phyloP scores from a whole-genome alignment of 495 filamentous ascomycete genomes.

The Baudoinia panamericana region DNA sequence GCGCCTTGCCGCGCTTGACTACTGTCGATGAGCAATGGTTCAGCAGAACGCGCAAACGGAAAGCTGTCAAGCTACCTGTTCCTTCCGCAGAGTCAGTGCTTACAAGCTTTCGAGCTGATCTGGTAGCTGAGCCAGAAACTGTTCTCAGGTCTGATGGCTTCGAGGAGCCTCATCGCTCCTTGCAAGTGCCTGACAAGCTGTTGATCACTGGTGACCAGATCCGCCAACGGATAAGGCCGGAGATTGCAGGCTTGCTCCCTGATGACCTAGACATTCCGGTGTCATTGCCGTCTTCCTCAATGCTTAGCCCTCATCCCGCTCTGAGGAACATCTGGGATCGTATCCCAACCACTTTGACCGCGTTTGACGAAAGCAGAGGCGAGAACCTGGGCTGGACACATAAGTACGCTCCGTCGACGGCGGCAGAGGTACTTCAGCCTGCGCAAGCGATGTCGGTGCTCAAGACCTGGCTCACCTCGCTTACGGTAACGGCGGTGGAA shows the following conservation, averaged over 20 bases:
- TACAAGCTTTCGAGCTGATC: conserved; percentile 3
- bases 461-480: conserved; percentile 67
- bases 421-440: conserved; percentile 62
- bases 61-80: background rate
- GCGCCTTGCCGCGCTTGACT: background rate
- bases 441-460: conserved; percentile 59
- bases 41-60: conserved; percentile 6
- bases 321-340: conserved; percentile 46
- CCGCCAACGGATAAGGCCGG: conserved; percentile 7
- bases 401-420: conserved; percentile 68
- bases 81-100: conserved; percentile 11
- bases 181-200: conserved; percentile 22
- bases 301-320: conserved; percentile 37
- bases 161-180: conserved; percentile 8
- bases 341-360: conserved; percentile 48
- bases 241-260: conserved; percentile 4
- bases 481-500: conserved; percentile 62
- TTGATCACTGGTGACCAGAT: conserved; percentile 26
- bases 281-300: background rate
- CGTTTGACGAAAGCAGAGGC: conserved; percentile 68
- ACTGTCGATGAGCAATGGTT: background rate
- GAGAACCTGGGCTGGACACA: conserved; percentile 64
- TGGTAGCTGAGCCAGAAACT: conserved; percentile 4
- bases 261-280: background rate
- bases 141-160: conserved; percentile 8